Base-by-base conservation (phyloP, 441 rosid species). In the Cnidoscolus chayamansa region DNA sequence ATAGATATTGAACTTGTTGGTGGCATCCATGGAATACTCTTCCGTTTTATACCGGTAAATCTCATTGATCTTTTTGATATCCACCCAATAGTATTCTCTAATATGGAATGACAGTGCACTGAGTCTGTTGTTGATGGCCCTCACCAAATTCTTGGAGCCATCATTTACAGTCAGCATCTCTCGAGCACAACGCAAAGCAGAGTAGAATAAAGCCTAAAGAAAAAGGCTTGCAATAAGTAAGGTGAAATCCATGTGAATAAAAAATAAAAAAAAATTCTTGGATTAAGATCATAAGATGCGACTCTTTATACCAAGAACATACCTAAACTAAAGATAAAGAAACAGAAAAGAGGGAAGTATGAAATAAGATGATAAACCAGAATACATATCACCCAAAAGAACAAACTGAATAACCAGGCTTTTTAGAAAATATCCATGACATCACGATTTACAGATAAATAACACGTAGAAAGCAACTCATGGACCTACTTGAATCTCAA, bases 71-170 rank as follows among this genome's bases (percentile, higher is more conserved):
- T 92, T 94, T 56, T 74, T 83, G 77, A 88, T 86, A 77, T 94
- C 92, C 58, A 92, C 95, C 98, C 98, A 94, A 64, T 94, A 94
- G 76, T 94, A 91, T 74, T 94, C 98, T 78, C 98, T 89, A 17
- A 92, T 86, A 82, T 94, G 98, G 79, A 92, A 94, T 0, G 97
- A 90, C 62, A 94, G 79, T 3, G 97, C 96, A 50, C 95, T 94
- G 59, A 94, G 92, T 75, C 98, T 89, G 69, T 90, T 94, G 85
- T 83, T 92, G 50, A 94, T 83, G 47, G 97, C 95, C 76, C 83
- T 83, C 67, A 87, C 86, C 63, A 94, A 76, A 84, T 90, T 90
- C 77, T 82, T 87, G 49, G 98, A 86, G 73, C 84, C 91, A 9
- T 94, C 97, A 71, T 87, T 88, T 53, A 80, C 87, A 31, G 83